phyloP scores from a whole-genome alignment of 306 rosid species.

The Pterocarpus macrocarpus region DNA sequence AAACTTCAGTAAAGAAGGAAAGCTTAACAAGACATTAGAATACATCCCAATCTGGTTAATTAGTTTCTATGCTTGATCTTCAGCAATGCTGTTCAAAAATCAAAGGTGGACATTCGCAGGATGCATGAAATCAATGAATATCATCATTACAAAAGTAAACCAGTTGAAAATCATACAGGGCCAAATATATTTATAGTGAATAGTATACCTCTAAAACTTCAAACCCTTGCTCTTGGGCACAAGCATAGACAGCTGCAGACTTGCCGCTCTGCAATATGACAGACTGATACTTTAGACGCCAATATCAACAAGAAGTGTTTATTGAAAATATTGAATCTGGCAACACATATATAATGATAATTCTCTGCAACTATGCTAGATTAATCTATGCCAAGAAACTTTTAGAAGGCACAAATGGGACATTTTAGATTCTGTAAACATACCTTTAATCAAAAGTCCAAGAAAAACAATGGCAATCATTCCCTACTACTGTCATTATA shows the following conservation, averaged over 20 bases:
- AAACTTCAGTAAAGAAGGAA: constrained; percentile 8
- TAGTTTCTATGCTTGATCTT: constrained; percentile 17
- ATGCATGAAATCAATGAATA: constrained; percentile 33
- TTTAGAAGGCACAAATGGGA: background rate
- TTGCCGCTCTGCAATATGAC: constrained; percentile 88
- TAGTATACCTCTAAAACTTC: constrained; percentile 80
- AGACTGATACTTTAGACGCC: constrained; percentile 46
- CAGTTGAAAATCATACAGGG: constrained; percentile 32
- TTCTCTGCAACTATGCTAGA: constrained; percentile 24
- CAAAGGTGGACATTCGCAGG: background rate
- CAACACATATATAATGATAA: constrained; percentile 23
- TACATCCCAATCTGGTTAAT: constrained; percentile 7
- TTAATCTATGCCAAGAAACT: background rate
- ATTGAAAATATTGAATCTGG: background rate
- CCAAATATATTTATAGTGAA: constrained; percentile 1
- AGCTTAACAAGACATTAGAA: constrained; percentile 1
- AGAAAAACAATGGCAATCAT: background rate
- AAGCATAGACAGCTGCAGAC: constrained; percentile 95
- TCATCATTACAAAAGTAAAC: constrained; percentile 22
- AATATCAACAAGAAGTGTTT: constrained; percentile 31
- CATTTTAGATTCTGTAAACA: constrained; percentile 12
- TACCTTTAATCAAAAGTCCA: constrained; percentile 16
- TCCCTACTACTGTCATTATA: constrained; percentile 5
- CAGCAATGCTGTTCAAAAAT: constrained; percentile 24
- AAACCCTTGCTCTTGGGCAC: constrained; percentile 90